A percentile compares a stretch with the other conserved stretches of the same genome.
These are phyloP conservation scores for Grigorovia transvaalensis DNA, from an alignment of 805 yeast genomes.

Conservation along the genomic window DNA sequence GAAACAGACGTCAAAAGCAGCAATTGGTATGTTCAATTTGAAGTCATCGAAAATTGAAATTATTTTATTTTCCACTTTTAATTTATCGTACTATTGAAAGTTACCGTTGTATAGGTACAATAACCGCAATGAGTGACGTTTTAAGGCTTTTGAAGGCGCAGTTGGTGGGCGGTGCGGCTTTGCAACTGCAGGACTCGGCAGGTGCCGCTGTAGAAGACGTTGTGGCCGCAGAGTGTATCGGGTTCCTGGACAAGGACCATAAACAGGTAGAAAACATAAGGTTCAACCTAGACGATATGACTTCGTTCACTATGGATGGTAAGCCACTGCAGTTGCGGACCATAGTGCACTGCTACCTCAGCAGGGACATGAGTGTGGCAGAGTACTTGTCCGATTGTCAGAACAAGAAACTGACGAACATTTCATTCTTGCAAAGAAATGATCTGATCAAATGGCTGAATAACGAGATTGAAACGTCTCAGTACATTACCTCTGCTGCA, in stretches of 20 bases:
- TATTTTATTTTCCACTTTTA: no score
- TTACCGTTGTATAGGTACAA: no score
- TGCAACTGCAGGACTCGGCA: not conserved
- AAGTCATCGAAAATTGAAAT: not conserved
- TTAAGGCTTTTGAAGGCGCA: not conserved
- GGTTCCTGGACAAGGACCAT: not conserved
- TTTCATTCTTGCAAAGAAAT: constrained; percentile 75
- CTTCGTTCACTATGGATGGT: constrained; percentile 47
- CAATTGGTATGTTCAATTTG: not conserved
- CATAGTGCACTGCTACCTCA: constrained; percentile 68
- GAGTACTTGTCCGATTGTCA: constrained; percentile 73
- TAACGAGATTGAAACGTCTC: constrained; percentile 54
- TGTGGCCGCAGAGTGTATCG: not conserved
- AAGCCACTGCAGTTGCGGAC: constrained; percentile 43
- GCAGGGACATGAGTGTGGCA: constrained; percentile 62
- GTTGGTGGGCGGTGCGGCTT: not conserved
- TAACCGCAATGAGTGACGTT: not conserved
- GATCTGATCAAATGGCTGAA: constrained; percentile 75
- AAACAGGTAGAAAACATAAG: not conserved
- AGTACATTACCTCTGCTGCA: constrained; percentile 33
- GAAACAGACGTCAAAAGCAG: not conserved
- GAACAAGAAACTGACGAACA: constrained; percentile 49
- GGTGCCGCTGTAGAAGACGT: not conserved
- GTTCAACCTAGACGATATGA: constrained; percentile 20
- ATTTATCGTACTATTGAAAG: no score